Conservation (phyloP, 1,139 yeast species). For the Hanseniaspora sp. region DNA sequence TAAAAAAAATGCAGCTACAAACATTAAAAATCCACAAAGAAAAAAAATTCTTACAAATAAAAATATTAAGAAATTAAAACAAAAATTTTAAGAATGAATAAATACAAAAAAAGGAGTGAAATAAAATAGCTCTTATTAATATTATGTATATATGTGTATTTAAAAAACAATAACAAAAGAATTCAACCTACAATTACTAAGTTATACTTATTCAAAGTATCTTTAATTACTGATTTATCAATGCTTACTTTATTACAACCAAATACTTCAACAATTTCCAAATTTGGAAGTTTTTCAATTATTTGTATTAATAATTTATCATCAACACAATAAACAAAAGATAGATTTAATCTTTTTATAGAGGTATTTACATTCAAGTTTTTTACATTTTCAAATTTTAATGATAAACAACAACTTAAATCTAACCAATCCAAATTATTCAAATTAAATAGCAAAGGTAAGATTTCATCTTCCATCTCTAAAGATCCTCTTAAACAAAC, state of each 20-base stretch:
- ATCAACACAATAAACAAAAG: constrained; percentile 66
- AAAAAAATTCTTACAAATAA: not conserved
- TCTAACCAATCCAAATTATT: constrained; percentile 49
- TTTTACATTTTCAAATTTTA: constrained; percentile 49
- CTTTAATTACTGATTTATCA: constrained; percentile 35
- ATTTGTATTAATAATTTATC: constrained; percentile 48
- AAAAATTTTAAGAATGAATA: too few relatives aligned
- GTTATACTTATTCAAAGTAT: constrained; percentile 6
- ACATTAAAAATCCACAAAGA: not conserved
- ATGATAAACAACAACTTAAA: constrained; percentile 48
- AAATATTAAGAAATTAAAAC: not conserved
- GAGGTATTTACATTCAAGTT: constrained; percentile 59
- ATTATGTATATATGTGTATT: not conserved
- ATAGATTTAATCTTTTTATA: constrained; percentile 52
- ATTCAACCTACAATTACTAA: constrained; percentile 11
- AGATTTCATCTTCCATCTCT: constrained; percentile 46
- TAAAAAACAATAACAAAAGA: too few relatives aligned
- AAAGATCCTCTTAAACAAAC: constrained; percentile 54
- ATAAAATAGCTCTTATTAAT: not conserved
- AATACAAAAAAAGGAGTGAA: too few relatives aligned
- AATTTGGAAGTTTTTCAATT: constrained; percentile 46
- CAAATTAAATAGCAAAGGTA: constrained; percentile 21
- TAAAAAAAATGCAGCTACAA: not conserved
- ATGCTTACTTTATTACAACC: constrained; percentile 64
- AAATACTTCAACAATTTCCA: constrained; percentile 62